Percentiles rank a stretch among this genome's conserved stretches.
These are phyloP conservation scores for Blastosporella zonata DNA, from an alignment of 1,284 basidiomycete genomes.

Conservation along the genomic window DNA sequence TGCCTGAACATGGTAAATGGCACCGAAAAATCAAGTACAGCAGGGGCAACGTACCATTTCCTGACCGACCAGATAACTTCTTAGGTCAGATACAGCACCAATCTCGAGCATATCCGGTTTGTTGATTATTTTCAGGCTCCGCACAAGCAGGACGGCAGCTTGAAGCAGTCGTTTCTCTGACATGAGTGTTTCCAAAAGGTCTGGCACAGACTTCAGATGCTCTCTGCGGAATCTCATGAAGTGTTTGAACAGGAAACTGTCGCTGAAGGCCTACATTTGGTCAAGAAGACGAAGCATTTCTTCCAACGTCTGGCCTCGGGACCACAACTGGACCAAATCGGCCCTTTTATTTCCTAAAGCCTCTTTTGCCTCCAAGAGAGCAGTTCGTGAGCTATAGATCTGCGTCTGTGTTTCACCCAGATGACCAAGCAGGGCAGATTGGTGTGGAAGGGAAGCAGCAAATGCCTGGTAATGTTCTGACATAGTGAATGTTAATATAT, in stretches of 20 bases:
- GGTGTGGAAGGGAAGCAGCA: conserved; percentile 86
- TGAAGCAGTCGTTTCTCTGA: conserved; percentile 93
- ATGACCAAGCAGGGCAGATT: conserved; percentile 72
- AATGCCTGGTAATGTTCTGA: conserved; percentile 89
- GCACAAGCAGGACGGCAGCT: conserved; percentile 85
- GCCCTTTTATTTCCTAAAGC: conserved; percentile 74
- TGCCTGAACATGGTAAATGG: conserved; percentile 50
- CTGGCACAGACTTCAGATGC: conserved; percentile 87
- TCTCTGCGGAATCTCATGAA: conserved; percentile 55
- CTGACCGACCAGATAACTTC: conserved; percentile 84
- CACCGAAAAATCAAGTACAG: background rate
- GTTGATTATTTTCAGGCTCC: conserved; percentile 88
- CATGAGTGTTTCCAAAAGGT: conserved; percentile 90
- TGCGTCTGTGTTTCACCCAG: conserved; percentile 72
- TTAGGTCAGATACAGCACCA: conserved; percentile 87
- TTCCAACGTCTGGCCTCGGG: conserved; percentile 77
- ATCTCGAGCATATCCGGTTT: conserved; percentile 93
- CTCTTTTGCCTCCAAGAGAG: conserved; percentile 80
- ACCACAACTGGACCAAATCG: conserved; percentile 85
- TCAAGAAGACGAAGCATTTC: conserved; percentile 91
- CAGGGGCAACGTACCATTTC: conserved; percentile 60
- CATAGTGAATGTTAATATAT: conserved; percentile 5
- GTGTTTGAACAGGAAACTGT: background rate
- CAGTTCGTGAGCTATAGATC: conserved; percentile 65
- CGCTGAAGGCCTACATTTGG: conserved; percentile 69